Conservation (phyloP, 2,329 filamentous ascomycete species). For the Leptodontidium sp. region DNA sequence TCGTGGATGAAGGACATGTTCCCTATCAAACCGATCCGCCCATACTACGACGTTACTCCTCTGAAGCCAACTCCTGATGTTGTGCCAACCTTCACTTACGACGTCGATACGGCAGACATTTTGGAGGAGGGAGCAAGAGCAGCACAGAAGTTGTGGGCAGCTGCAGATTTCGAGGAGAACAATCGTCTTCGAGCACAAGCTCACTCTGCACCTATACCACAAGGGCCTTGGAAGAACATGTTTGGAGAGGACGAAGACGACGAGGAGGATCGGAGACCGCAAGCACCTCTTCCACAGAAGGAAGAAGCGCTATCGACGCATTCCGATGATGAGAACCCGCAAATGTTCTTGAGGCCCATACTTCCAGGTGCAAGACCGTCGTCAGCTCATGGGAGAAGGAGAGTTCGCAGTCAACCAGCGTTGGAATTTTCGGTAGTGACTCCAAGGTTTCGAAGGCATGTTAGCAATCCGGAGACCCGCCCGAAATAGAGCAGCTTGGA, state of each 20-base stretch:
- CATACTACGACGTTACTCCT: conserved; percentile 29
- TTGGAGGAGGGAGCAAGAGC: conserved; percentile 29
- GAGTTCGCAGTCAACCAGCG: conserved; percentile 34
- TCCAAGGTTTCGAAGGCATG: conserved; percentile 30
- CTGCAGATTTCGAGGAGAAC: conserved; percentile 20
- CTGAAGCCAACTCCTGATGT: conserved; percentile 26
- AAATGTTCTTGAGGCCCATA: conserved; percentile 10
- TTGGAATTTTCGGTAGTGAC: conserved; percentile 31
- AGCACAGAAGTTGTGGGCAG: conserved; percentile 26
- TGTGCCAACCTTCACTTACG: conserved; percentile 28
- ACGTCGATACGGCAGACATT: conserved; percentile 25
- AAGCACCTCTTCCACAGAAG: conserved; percentile 11
- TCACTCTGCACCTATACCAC: conserved; percentile 32
- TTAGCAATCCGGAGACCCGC: conserved; percentile 23
- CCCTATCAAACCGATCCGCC: conserved; percentile 19
- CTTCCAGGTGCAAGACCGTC: conserved; percentile 10
- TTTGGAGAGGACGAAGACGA: conserved; percentile 17
- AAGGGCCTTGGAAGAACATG: conserved; percentile 23
- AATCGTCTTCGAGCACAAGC: conserved; percentile 4
- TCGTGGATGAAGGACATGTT: conserved; percentile 54
- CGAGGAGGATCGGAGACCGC: neutral
- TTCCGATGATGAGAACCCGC: neutral
- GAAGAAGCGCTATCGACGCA: conserved; percentile 16
- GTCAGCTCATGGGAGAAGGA: conserved; percentile 21
- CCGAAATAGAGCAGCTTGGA: neutral